phyloP scores from a whole-genome alignment of 805 yeast species.

The Saccharomycopsis babjevae region DNA sequence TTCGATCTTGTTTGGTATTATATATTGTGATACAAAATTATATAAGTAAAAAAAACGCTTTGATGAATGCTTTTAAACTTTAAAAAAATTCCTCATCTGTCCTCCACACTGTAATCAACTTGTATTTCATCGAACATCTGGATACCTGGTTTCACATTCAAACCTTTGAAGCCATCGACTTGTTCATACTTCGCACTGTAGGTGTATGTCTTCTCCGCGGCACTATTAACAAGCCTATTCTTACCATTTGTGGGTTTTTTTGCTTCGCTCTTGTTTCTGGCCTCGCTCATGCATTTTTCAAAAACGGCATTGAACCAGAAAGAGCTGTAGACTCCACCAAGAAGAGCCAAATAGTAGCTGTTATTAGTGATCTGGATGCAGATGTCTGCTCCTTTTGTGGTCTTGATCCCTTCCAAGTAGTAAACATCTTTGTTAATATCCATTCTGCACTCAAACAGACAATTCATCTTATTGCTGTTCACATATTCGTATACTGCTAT shows the following conservation, averaged over 20 bases:
- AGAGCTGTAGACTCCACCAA: constrained; percentile 6
- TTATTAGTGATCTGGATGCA: not conserved
- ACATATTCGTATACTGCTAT: constrained; percentile 9
- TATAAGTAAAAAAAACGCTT: not conserved
- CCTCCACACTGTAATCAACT: constrained; percentile 21
- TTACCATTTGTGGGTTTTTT: not conserved
- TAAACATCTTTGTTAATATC: not conserved
- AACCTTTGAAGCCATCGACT: constrained; percentile 63
- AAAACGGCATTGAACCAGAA: constrained; percentile 2
- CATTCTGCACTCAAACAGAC: constrained; percentile 8
- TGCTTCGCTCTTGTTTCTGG: not conserved
- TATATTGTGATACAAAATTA: not conserved
- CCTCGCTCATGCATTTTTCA: not conserved
- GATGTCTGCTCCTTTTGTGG: not conserved
- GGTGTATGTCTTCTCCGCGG: not conserved
- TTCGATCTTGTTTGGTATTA: no score
- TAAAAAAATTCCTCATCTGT: not conserved
- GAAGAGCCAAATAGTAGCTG: not conserved
- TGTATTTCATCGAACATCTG: constrained; percentile 42
- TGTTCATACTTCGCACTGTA: constrained; percentile 33
- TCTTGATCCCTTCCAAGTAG: not conserved
- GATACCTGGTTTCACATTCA: constrained; percentile 38
- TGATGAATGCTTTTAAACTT: not conserved
- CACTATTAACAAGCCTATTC: not conserved
- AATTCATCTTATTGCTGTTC: constrained; percentile 8